phyloP scores from a whole-genome alignment of 192 early-diverging fungal genomes.

The Coemansia javaensis region DNA sequence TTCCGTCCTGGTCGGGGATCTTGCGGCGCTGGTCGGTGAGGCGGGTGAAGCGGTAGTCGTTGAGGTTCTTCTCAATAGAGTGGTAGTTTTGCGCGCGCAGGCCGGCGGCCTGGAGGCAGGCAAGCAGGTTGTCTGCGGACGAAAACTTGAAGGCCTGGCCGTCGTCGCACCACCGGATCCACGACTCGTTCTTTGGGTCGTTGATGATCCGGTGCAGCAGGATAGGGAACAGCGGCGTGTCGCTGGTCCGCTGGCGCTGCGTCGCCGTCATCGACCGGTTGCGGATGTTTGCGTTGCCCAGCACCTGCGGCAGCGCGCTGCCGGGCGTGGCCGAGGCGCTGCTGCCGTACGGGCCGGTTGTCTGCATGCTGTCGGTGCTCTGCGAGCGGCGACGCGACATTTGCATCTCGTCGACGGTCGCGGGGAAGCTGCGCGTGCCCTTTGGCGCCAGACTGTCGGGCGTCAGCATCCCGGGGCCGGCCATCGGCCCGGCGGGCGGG shows the following conservation, averaged over 20 bases:
- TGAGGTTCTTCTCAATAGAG: constrained; percentile 49
- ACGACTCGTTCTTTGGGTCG: constrained; percentile 34
- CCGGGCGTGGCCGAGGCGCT: no score
- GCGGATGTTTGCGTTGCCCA: constrained; percentile 48
- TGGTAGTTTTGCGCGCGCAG: constrained; percentile 50
- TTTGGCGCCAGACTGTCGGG: constrained; percentile 28
- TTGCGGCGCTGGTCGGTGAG: constrained; percentile 46
- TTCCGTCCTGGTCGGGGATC: constrained; percentile 36
- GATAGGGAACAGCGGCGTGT: constrained; percentile 48
- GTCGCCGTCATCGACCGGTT: constrained; percentile 34
- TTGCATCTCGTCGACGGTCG: constrained; percentile 31
- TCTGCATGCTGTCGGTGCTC: constrained; percentile 33
- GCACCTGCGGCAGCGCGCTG: constrained; percentile 33
- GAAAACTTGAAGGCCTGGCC: constrained; percentile 49
- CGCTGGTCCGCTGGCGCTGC: constrained; percentile 48
- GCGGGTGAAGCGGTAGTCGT: constrained; percentile 44
- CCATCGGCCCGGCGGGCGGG: no score
- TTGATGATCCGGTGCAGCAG: constrained; percentile 47
- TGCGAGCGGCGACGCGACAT: constrained; percentile 36
- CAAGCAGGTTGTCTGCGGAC: constrained; percentile 39
- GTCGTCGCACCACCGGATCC: constrained; percentile 49
- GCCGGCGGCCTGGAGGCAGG: constrained; percentile 32
- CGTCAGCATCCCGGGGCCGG: constrained; percentile 13
- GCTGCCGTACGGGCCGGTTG: background rate
- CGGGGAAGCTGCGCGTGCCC: constrained; percentile 40